phyloP scores from a whole-genome alignment of 2,329 filamentous ascomycete genomes.

The Monosporascus cannonballus region DNA sequence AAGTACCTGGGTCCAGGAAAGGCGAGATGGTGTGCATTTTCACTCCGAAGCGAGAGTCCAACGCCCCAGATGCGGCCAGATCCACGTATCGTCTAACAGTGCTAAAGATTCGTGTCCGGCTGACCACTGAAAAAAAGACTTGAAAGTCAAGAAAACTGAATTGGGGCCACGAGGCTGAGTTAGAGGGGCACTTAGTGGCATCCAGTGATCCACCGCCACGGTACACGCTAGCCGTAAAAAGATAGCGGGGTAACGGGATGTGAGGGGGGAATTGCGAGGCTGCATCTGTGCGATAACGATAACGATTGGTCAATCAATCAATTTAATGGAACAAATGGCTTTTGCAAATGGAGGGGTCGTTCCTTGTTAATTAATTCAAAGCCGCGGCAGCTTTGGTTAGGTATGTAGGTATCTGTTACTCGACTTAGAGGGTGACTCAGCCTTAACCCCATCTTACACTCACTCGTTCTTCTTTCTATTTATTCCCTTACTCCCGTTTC shows the following conservation, averaged over 20 bases:
- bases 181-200: not conserved
- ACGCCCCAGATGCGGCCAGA: not conserved
- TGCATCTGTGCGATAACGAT: not conserved
- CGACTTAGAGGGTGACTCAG: slow-evolving; percentile 1
- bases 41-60: not conserved
- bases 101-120: not conserved
- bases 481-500: slow-evolving; percentile 12
- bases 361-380: not conserved
- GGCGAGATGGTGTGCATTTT: slow-evolving; percentile 53
- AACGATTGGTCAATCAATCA: not conserved
- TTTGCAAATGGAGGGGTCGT: not conserved
- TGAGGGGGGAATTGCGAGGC: not conserved
- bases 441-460: not conserved
- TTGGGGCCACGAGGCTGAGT: not conserved
- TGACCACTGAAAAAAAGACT: too few relatives aligned
- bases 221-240: not conserved
- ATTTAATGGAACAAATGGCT: not conserved
- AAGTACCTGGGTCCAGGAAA: slow-evolving; percentile 66
- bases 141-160: too few relatives aligned
- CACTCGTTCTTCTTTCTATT: slow-evolving; percentile 1
- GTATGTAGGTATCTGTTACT: not conserved
- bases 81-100: not conserved
- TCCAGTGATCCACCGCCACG: not conserved
- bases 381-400: too few relatives aligned
- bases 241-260: not conserved